phyloP scores from a whole-genome alignment of 305 asterid species.

The Solanum aculeatissimum region DNA sequence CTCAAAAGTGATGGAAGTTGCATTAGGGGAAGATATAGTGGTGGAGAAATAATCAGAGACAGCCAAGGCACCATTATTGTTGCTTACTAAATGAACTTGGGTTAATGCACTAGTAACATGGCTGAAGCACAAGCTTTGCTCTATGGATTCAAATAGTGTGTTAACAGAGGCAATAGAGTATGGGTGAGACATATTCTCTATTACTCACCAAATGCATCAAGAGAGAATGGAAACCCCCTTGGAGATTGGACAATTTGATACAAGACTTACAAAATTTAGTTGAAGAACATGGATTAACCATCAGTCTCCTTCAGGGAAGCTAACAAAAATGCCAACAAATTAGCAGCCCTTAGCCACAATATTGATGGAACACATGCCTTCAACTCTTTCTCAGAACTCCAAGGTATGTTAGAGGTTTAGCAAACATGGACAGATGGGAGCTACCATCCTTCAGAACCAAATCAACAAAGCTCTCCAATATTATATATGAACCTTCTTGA shows the following conservation, averaged over 20 bases:
- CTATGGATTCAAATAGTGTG: not conserved
- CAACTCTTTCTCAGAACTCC: not conserved
- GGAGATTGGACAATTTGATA: not conserved
- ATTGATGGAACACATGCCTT: not conserved
- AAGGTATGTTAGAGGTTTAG: not conserved
- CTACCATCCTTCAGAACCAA: too few species aligned
- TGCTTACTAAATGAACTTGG: not conserved
- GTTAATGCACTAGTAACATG: not conserved
- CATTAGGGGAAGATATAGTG: not conserved
- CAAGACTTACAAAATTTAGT: not conserved
- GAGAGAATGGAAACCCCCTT: not conserved
- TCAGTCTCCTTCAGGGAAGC: not conserved
- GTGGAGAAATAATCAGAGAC: not conserved
- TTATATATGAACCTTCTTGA: not conserved
- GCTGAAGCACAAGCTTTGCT: not conserved
- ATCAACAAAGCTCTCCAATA: too few species aligned
- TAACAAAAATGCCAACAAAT: not conserved
- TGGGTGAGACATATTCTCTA: not conserved
- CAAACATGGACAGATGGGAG: not conserved
- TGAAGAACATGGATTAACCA: not conserved
- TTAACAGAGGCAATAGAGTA: not conserved
- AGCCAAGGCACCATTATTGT: not conserved
- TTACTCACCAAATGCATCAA: not conserved
- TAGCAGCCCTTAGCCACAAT: not conserved
- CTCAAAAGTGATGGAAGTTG: not conserved